Evolutionary conservation across 2,329 filamentous ascomycete genomes (phyloP).

Genomic region (Xylariaceae sp.): DNA sequence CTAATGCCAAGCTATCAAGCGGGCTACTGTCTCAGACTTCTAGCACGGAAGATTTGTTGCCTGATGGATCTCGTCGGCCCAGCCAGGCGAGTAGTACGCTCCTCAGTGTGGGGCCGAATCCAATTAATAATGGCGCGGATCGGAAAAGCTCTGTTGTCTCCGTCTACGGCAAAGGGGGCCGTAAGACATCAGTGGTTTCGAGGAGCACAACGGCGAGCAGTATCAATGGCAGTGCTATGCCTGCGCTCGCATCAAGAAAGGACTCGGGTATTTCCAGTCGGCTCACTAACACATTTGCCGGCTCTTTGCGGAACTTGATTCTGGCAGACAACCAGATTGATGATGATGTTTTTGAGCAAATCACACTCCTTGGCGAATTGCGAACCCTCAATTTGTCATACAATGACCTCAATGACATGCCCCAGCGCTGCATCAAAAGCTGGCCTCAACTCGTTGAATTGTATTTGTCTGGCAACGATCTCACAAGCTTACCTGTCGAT

Average conservation of each 20-base stretch:
- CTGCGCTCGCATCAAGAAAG: slow-evolving; percentile 63
- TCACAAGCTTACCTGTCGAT: slow-evolving; percentile 87
- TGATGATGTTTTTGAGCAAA: slow-evolving; percentile 92
- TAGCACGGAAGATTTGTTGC: slow-evolving; percentile 73
- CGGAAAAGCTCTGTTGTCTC: slow-evolving; percentile 86
- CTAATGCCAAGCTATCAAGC: slow-evolving; percentile 41
- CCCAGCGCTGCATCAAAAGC: slow-evolving; percentile 79
- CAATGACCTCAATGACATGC: slow-evolving; percentile 91
- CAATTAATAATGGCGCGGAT: slow-evolving; percentile 56
- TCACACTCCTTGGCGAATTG: slow-evolving; percentile 78
- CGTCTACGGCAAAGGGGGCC: slow-evolving; percentile 71
- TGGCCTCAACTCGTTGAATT: slow-evolving; percentile 90
- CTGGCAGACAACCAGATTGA: slow-evolving; percentile 92
- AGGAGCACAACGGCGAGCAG: slow-evolving; percentile 50
- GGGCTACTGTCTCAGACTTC: slow-evolving; percentile 58
- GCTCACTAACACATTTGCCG: slow-evolving; percentile 81
- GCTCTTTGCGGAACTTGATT: slow-evolving; percentile 78
- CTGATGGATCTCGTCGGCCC: slow-evolving; percentile 63
- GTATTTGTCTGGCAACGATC: slow-evolving; percentile 91
- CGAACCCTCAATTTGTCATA: slow-evolving; percentile 91
- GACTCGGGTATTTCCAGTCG: slow-evolving; percentile 84
- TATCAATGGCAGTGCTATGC: slow-evolving; percentile 49
- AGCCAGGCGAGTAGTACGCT: slow-evolving; percentile 80
- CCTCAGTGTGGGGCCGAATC: slow-evolving; percentile 73
- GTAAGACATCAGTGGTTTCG: slow-evolving; percentile 81